These are phyloP conservation scores for Lactuca sativa DNA, from an alignment of 129 eudicot species.

Conservation along the genomic window DNA sequence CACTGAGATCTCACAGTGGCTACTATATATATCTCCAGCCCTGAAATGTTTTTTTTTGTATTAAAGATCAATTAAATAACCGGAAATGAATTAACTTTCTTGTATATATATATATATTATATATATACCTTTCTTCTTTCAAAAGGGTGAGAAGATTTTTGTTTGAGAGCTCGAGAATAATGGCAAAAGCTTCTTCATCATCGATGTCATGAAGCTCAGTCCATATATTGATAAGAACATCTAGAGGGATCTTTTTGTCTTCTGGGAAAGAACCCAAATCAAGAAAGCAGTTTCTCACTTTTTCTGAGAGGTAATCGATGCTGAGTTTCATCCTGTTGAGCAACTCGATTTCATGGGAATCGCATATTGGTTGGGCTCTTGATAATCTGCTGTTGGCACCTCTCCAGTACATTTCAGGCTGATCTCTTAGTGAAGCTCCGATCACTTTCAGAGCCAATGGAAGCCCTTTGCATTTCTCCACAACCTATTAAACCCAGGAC, in stretches of 20 bases:
- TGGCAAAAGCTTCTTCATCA: constrained; percentile 75
- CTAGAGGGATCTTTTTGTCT: constrained; percentile 83
- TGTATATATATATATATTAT: neutral
- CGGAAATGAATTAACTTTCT: constrained; percentile 9
- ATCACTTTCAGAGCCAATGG: constrained; percentile 94
- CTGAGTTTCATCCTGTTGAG: constrained; percentile 81
- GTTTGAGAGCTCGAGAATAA: constrained; percentile 78
- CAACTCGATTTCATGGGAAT: constrained; percentile 74
- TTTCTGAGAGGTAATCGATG: constrained; percentile 54
- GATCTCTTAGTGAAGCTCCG: constrained; percentile 85
- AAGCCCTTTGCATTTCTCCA: constrained; percentile 80
- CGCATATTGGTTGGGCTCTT: constrained; percentile 62
- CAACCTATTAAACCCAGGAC: constrained; percentile 46
- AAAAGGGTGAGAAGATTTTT: constrained; percentile 78
- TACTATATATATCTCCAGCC: constrained; percentile 71
- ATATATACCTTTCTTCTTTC: constrained; percentile 65
- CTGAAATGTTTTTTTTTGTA: constrained; percentile 44
- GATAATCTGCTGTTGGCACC: constrained; percentile 69
- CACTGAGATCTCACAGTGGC: constrained; percentile 70
- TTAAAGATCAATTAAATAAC: constrained; percentile 1
- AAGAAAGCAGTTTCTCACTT: constrained; percentile 73
- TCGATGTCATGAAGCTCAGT: constrained; percentile 79
- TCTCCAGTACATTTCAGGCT: constrained; percentile 71
- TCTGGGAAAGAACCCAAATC: constrained; percentile 88
- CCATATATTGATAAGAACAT: constrained; percentile 87